Percentiles rank a stretch among this genome's conserved stretches.
These are phyloP conservation scores for Helichrysum umbraculigerum DNA, from an alignment of 129 eudicot species.

Conservation along the genomic window DNA sequence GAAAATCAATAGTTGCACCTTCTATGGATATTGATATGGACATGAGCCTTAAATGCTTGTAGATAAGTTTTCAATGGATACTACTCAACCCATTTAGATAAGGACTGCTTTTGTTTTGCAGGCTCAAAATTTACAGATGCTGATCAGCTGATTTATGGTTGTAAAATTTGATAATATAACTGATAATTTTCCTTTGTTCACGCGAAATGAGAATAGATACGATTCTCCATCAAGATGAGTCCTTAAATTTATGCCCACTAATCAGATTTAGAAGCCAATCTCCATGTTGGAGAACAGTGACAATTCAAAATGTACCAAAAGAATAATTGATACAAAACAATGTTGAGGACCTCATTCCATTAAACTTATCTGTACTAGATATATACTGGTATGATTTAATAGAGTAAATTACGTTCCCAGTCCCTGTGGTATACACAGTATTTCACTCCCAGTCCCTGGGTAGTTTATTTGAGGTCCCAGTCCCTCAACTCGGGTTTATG, in stretches of 20 bases:
- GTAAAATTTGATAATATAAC: not conserved
- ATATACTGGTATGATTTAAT: too few relatives aligned
- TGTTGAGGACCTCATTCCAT: too few relatives aligned
- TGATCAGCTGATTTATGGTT: not conserved
- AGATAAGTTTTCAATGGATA: not conserved
- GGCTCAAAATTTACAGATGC: not conserved
- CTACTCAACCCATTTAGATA: not conserved
- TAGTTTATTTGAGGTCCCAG: too few relatives aligned
- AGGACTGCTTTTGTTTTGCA: not conserved
- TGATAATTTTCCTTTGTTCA: not conserved
- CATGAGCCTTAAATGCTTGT: not conserved
- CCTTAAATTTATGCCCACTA: not conserved
- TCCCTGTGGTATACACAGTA: too few relatives aligned
- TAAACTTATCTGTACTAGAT: too few relatives aligned
- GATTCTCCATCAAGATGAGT: not conserved
- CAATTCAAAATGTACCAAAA: too few relatives aligned
- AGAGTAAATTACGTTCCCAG: too few relatives aligned
- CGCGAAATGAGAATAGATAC: not conserved
- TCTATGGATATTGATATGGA: not conserved
- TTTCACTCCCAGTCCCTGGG: too few relatives aligned
- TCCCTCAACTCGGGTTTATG: too few relatives aligned
- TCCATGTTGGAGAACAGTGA: too few relatives aligned
- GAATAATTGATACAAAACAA: too few relatives aligned
- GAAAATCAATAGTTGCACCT: not conserved
- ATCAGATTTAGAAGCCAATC: not conserved